A percentile compares a stretch with the other conserved stretches of the same genome.
Evolutionary conservation across 164 flowering plant genomes (phyloP).

Genomic region (Saururus chinensis): DNA sequence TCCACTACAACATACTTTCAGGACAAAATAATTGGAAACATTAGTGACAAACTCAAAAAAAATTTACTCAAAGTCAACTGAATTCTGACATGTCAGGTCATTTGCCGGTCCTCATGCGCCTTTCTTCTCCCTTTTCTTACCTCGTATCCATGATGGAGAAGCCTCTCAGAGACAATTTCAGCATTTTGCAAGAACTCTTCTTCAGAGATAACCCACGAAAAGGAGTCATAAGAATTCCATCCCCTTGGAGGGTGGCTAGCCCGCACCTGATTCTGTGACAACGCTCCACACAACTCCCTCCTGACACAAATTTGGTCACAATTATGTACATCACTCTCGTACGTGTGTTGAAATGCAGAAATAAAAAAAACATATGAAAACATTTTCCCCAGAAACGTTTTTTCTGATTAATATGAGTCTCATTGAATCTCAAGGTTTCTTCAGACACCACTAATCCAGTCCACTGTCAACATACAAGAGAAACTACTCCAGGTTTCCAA

Average conservation of each 20-base stretch:
- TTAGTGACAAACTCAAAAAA: not conserved
- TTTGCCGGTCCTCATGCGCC: not conserved
- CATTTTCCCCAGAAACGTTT: too few species aligned
- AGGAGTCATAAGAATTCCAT: slow-evolving; percentile 97
- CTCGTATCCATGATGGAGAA: slow-evolving; percentile 64
- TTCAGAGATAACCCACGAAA: slow-evolving; percentile 77
- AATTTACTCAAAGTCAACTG: too few species aligned
- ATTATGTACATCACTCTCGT: too few species aligned
- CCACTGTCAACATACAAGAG: too few species aligned
- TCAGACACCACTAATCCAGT: too few species aligned
- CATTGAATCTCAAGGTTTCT: too few species aligned
- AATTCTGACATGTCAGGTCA: too few species aligned
- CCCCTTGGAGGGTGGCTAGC: slow-evolving; percentile 83
- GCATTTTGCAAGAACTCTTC: slow-evolving; percentile 72
- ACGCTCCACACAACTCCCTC: not conserved
- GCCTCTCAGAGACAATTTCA: slow-evolving; percentile 39
- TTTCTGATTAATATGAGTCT: too few species aligned
- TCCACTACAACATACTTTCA: slow-evolving; percentile 86
- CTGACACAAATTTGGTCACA: not conserved
- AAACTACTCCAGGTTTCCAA: too few species aligned
- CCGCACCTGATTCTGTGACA: not conserved
- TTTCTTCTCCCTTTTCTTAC: slow-evolving; percentile 17
- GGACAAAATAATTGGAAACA: not conserved
- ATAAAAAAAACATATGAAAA: too few species aligned
- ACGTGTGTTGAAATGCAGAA: too few species aligned